Evolutionary conservation across 306 rosid genomes (phyloP).

Genomic region (Cyamopsis tetragonoloba): DNA sequence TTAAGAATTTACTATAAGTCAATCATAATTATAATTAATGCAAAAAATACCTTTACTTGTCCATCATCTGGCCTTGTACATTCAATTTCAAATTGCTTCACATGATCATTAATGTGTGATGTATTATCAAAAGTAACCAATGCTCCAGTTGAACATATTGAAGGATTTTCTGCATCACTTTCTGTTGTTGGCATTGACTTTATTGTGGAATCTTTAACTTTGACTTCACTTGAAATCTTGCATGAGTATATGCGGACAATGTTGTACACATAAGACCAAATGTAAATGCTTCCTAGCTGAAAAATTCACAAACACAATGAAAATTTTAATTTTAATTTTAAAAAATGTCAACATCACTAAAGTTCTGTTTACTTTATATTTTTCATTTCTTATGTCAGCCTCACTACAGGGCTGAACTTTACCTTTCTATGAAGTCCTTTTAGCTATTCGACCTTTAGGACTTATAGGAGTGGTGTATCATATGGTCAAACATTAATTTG

Average conservation of each 20-base stretch:
- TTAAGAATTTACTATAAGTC: too few species aligned
- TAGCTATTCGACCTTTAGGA: too few species aligned
- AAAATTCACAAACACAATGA: neutral
- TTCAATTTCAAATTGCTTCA: slow-evolving; percentile 32
- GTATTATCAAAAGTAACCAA: neutral
- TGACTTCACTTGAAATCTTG: slow-evolving; percentile 15
- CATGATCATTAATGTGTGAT: slow-evolving; percentile 11
- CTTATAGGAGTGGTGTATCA: too few species aligned
- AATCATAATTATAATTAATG: too few species aligned
- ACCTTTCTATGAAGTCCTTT: too few species aligned
- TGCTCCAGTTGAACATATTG: slow-evolving; percentile 13
- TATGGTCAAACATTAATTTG: too few species aligned
- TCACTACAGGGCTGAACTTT: too few species aligned
- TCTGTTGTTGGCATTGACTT: neutral
- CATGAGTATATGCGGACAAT: slow-evolving; percentile 30
- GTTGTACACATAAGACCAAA: slow-evolving; percentile 40
- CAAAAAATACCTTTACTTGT: slow-evolving; percentile 25
- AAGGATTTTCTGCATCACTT: slow-evolving; percentile 20
- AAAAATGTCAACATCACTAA: neutral
- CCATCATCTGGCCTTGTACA: neutral
- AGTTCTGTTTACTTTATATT: too few species aligned
- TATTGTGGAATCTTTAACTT: slow-evolving; percentile 8
- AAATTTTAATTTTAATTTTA: neutral
- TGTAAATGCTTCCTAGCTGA: slow-evolving; percentile 31
- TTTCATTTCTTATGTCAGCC: too few species aligned